Evolutionary conservation across 1,284 basidiomycete species (phyloP).

Genomic region (Microstroma glucosiphilum): DNA sequence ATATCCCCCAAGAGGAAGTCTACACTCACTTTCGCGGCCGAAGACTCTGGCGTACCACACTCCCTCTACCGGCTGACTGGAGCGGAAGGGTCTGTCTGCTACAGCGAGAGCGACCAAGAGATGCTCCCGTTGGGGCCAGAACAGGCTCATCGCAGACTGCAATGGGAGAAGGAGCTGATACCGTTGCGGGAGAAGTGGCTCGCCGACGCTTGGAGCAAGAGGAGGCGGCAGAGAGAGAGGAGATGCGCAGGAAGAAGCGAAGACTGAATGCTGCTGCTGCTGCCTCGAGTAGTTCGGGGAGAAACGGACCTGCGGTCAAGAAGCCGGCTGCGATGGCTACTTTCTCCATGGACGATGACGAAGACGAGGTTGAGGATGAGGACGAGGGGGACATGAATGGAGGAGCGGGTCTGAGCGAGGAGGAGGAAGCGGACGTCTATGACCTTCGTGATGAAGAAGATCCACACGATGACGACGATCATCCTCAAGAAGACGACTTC

Average conservation of each 20-base stretch:
- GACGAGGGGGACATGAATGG: neutral
- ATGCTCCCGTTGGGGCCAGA: neutral
- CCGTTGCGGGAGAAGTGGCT: too few species aligned
- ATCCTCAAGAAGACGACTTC: neutral
- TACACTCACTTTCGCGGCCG: slow-evolving; percentile 4
- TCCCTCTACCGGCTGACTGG: neutral
- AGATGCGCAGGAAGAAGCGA: slow-evolving; percentile 1
- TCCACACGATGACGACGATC: neutral
- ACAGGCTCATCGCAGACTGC: too few species aligned
- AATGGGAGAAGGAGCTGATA: too few species aligned
- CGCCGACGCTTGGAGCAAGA: neutral
- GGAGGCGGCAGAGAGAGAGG: slow-evolving; percentile 2
- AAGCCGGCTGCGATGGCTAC: slow-evolving; percentile 2
- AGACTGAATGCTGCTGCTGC: neutral
- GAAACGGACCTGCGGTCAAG: neutral
- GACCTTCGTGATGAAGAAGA: too few species aligned
- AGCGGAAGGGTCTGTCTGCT: neutral
- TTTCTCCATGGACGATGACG: slow-evolving; percentile 7
- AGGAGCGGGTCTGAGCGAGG: neutral
- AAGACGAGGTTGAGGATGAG: neutral
- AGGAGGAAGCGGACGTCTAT: neutral
- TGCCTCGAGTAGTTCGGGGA: too few species aligned
- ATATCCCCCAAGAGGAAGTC: neutral
- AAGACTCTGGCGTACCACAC: neutral
- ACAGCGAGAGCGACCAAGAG: neutral